Base-by-base conservation (phyloP, 2,329 filamentous ascomycete species). In the Calonectria henricotiae region DNA sequence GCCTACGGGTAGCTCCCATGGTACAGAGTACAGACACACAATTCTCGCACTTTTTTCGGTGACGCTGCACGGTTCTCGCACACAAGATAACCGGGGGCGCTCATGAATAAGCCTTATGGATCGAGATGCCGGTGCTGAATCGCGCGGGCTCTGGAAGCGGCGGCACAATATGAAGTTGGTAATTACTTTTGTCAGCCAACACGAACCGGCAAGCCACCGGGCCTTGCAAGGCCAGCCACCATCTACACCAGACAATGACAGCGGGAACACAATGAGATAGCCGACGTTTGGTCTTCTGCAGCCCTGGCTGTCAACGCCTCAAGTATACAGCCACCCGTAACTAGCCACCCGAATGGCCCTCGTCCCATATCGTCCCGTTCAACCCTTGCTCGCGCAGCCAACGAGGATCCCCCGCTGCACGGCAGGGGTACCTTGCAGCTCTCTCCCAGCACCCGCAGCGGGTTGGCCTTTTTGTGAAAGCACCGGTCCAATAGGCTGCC, bases 391-490 rank as follows among this genome's bases (percentile, higher is more conserved):
- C 37, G 27, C 25, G 23, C 23, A 25, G 23, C 32, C 49, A 41
- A 43, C 55, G 37, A 44, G 39, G 55, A 61, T 63, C 61, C 44
- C 61, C 60, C 39, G 41, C 44, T 49, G 61, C 61, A 25, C 44
- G 44, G 11, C 61, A 41, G 55, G 55, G 37, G 4, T 20, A 32
- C 51, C 51, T 39, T 58, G 51, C 32, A 58, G 30, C 20, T 20
- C 51, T 32, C 30, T 39, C n/a, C n/a, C 51, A 30, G 27, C 27
- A 7, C 27, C 27, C 27, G 23, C 37, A 44, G 39, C 55, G 39
- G 39, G 39, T 23, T 20, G 25, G 23, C 37, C 35, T 37, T 23
- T 15, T n/a, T 44, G 23, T 17, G 25, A 44, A 25, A 25, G 39
- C 13, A 43, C 27, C 55, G 55, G 55, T 12, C 55, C 27, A 44